Percentiles rank a stretch among this genome's conserved stretches.
Conservation (phyloP, 768 basidiomycete genomes). For the Rhizopogon vinicolor region DNA sequence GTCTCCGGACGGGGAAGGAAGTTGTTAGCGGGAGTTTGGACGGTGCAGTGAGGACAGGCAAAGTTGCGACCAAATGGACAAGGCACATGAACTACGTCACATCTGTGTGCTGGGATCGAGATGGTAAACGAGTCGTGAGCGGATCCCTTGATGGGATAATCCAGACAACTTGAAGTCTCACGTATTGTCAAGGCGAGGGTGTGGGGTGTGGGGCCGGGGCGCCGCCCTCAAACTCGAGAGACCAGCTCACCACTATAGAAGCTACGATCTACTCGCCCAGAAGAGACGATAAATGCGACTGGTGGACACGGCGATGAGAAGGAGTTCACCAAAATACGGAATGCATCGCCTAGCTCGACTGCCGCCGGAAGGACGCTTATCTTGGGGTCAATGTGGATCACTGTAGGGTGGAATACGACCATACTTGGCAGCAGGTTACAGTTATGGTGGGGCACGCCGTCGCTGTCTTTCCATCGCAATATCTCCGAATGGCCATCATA, state of each 20-base stretch:
- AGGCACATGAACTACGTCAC: no score
- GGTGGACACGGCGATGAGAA: constrained; percentile 12
- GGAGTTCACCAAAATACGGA: neutral
- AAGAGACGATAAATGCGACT: constrained; percentile 22
- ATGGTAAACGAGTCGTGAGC: constrained; percentile 1
- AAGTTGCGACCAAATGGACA: neutral
- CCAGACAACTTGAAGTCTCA: no score
- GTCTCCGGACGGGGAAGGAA: constrained; percentile 8
- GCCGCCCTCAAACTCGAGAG: neutral
- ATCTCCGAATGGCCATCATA: neutral
- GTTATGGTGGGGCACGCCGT: neutral
- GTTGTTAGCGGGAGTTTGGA: constrained; percentile 5
- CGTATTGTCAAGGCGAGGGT: neutral
- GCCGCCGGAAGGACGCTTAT: neutral
- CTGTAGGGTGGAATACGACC: neutral
- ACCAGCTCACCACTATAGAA: no score
- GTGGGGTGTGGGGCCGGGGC: neutral
- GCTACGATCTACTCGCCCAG: constrained; percentile 16
- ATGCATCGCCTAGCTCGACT: neutral
- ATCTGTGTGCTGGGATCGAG: neutral
- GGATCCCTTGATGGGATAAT: neutral
- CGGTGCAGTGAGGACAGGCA: constrained; percentile 19
- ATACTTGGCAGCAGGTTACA: neutral
- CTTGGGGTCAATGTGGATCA: neutral
- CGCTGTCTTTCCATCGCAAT: neutral